Evolutionary conservation across 2,329 filamentous ascomycete species (phyloP), one percentile per base, ranked within the genome.

Genomic region (Nigrospora sphaerica): DNA sequence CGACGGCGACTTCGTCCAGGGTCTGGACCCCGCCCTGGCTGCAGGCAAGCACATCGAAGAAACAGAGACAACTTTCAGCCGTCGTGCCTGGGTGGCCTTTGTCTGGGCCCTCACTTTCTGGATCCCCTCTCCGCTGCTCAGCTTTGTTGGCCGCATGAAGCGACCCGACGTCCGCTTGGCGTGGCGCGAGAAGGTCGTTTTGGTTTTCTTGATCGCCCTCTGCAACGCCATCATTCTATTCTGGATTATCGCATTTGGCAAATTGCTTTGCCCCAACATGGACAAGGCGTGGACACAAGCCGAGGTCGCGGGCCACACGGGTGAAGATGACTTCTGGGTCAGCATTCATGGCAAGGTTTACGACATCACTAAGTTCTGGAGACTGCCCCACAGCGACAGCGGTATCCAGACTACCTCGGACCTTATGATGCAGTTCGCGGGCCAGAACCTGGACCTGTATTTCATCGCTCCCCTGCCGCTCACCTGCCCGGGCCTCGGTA

Each of bases 111-210:
- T 95, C 42, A 98, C 93, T 0, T 97, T 89, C 63, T 97, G 88
- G 86, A 93, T 96, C 54, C 93, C 93, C 0, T 97, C 92, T 0
- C 86, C 88, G 41, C 54, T 87, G 2, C 80, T 98, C 14, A 78
- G 79, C n/a, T 85, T 76, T 49, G 60, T 97, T 48, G 93, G 93
- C 32, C 87, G 92, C 18, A 98, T 98, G 93, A 95, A 95, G 69
- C 84, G 93, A 46, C 93, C 91, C 2, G 93, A 98, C 68, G 89
- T 98, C 10, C 87, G 93, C 23, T 87, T 96, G 81, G 93, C 93
- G 0, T 98, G 93, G 93, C 81, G 93, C 66, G 93, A 98, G 61
- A 98, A 98, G 68, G 44, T 98, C 12, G 85, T 93, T 0, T 72
- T 98, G 12, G 82, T 91, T 40, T 72, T 87, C 48, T 58, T 95